Evolutionary conservation across 2,329 filamentous ascomycete genomes (phyloP), one percentile per base, ranked within the genome.

Genomic region (Ascochyta koolunga): DNA sequence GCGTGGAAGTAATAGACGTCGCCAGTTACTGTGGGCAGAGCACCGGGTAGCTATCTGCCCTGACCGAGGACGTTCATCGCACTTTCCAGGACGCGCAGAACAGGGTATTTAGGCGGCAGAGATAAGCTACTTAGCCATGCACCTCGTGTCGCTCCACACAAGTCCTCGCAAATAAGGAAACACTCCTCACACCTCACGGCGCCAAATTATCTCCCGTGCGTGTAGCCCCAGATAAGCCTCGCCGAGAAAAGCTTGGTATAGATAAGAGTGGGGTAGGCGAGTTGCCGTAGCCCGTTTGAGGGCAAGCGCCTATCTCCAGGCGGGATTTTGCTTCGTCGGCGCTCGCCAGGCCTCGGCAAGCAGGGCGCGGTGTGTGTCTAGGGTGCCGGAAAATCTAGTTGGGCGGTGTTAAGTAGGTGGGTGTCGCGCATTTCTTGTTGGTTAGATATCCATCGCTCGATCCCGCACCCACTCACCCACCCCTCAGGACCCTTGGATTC

Each of bases 201-300:
- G 37, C 45, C 32, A 36, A 38, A 42, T 31, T 33, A 36, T 42
- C 18, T 37, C 16, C 21, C 37, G 39, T 54, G 44, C 33, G 45
- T 44, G n/a, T 16, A 33, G 15, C 31, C 31, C 31, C n/a, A 33
- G 31, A 53, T 45, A 56, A 61, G 53, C 54, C 58, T 54, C 54
- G 54, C 54, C 50, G 40, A 55, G 54, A 52, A 60, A 59, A 54
- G 56, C 58, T 63, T 62, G 54, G 52, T 32, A 24, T 10, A 32
- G 58, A 62, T 64, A 64, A 62, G 60, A 57, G 55, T 60, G 57
- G 59, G 43, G 47, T 48, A 29, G n/a, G 19, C 36, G 31, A 46
- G 41, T 37, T 50, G 50, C 38, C 54, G 35, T 44, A 50, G 45
- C 57, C 60, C 54, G 32, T 16, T 31, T 59, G 53, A 51, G 25